Evolutionary conservation across 2,329 filamentous ascomycete species (phyloP).

Genomic region (Penicillium sumatraense): DNA sequence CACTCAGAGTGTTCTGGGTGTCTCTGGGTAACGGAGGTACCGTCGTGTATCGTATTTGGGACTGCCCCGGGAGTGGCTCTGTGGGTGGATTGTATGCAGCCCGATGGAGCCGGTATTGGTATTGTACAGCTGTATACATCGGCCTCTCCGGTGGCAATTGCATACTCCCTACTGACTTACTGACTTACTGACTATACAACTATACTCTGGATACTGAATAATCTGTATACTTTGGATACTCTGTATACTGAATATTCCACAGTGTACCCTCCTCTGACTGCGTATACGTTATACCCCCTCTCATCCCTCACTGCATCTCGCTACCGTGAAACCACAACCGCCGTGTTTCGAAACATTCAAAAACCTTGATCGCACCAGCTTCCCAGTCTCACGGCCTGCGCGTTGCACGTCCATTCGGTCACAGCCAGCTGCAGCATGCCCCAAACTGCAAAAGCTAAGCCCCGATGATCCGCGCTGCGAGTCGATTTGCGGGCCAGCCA

Average conservation of each 20-base stretch:
- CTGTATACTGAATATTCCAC: neutral
- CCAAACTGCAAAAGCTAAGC: constrained; percentile 38
- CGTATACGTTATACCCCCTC: too few species aligned
- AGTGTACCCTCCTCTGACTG: too few species aligned
- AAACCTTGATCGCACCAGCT: constrained; percentile 17
- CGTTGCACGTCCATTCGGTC: constrained; percentile 31
- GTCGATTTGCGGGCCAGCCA: constrained; percentile 13
- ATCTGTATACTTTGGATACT: neutral
- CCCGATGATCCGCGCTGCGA: constrained; percentile 36
- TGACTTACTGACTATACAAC: neutral
- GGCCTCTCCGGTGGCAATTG: constrained; percentile 4
- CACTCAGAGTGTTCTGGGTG: too few species aligned
- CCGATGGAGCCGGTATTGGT: constrained; percentile 16
- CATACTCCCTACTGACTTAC: neutral
- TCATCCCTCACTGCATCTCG: neutral
- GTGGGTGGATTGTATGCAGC: constrained; percentile 18
- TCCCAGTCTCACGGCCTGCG: constrained; percentile 20
- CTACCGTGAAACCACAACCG: constrained; percentile 3
- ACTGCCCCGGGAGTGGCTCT: neutral
- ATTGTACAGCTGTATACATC: constrained; percentile 6
- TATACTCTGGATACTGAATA: neutral
- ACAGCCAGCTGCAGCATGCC: constrained; percentile 29
- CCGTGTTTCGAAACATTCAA: constrained; percentile 5
- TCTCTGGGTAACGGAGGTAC: constrained; percentile 11
- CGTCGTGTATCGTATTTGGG: constrained; percentile 14